A percentile compares a stretch with the other conserved stretches of the same genome.
Conservation (phyloP, 208 protist species). For the Crithidia thermophila region DNA sequence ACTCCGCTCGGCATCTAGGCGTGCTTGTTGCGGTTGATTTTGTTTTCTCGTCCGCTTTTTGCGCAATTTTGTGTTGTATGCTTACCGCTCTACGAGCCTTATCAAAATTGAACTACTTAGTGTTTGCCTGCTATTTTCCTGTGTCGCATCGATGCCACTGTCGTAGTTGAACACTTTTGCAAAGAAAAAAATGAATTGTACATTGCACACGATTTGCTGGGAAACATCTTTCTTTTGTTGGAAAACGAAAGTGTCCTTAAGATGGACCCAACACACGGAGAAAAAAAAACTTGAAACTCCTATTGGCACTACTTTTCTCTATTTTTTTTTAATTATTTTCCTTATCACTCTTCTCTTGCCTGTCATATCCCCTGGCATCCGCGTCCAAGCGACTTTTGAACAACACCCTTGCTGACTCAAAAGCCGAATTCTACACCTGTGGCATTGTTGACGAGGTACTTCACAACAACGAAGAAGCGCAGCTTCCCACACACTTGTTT, state of each 20-base stretch:
- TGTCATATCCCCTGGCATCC: no score
- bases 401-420: not conserved
- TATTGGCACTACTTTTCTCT: not conserved
- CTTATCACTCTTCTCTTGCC: not conserved
- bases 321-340: not conserved
- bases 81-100: not conserved
- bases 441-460: no score
- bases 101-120: not conserved
- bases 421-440: not conserved
- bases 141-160: not conserved
- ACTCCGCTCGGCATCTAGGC: not conserved
- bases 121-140: not conserved
- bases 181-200: not conserved
- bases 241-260: no score
- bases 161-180: not conserved
- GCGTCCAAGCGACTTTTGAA: no score
- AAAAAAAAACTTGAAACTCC: no score
- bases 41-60: slow-evolving; percentile 21
- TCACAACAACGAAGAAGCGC: no score
- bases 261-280: no score
- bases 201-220: no score
- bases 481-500: not conserved
- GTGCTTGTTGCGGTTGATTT: slow-evolving; percentile 16
- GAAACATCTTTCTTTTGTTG: no score
- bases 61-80: slow-evolving; percentile 2